Evolutionary conservation across 768 basidiomycete genomes (phyloP).

Genomic region (Hygrocybe punicea): DNA sequence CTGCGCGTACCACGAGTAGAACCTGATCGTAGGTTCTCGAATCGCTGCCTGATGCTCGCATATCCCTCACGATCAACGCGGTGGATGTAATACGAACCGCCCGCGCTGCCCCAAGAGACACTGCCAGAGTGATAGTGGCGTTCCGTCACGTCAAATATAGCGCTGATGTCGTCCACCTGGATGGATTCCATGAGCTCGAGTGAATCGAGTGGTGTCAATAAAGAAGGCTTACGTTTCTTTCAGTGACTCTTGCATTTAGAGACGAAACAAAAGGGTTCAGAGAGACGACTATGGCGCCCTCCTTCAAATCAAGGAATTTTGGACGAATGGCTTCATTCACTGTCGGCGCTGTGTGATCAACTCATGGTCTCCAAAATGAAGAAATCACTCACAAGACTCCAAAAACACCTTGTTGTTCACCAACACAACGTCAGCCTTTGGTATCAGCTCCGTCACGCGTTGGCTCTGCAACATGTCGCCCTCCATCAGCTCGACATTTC

Average conservation of each 20-base stretch:
- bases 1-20: not conserved
- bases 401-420: conserved; percentile 86
- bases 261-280: conserved; percentile 81
- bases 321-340: conserved; percentile 86
- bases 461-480: conserved; percentile 78
- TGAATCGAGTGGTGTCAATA: not conserved
- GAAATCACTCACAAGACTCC: conserved; percentile 55
- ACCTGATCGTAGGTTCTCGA: conserved; percentile 47
- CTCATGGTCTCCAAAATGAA: conserved; percentile 2
- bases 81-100: conserved; percentile 72
- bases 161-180: conserved; percentile 73
- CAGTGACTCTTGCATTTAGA: conserved; percentile 69
- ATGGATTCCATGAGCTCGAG: conserved; percentile 2
- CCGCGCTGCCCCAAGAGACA: conserved; percentile 76
- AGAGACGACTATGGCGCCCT: conserved; percentile 86
- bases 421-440: conserved; percentile 85
- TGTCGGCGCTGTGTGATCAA: conserved; percentile 25
- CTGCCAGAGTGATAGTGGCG: conserved; percentile 64
- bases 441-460: conserved; percentile 65
- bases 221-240: conserved; percentile 63
- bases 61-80: conserved; percentile 74
- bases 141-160: conserved; percentile 77
- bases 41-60: conserved; percentile 52
- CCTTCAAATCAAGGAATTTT: conserved; percentile 92
- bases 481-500: conserved; percentile 74